phyloP scores from a whole-genome alignment of 352 stramenopile genomes.

The Globisporangium orthogonon region DNA sequence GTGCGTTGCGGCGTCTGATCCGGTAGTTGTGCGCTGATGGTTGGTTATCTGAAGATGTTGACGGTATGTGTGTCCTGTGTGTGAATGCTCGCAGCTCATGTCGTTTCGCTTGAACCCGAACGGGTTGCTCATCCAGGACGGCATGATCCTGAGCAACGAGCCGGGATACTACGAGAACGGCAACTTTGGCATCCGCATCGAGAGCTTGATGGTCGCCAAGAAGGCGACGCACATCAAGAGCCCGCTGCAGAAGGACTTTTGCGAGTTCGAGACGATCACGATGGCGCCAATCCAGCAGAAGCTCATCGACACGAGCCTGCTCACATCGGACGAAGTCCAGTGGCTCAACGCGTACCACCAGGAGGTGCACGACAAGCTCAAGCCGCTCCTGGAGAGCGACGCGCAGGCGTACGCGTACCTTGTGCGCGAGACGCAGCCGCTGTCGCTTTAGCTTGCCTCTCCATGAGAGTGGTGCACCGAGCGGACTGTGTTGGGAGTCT shows the following conservation, averaged over 20 bases:
- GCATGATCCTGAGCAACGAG: conserved; percentile 98
- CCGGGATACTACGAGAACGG: conserved; percentile 98
- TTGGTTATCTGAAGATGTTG: neutral
- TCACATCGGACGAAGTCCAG: conserved; percentile 88
- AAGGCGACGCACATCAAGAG: conserved; percentile 71
- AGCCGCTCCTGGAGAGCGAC: conserved; percentile 77
- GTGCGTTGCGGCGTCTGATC: conserved; percentile 17
- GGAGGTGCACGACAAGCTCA: conserved; percentile 89
- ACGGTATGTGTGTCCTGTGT: neutral
- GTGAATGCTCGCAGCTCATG: conserved; percentile 30
- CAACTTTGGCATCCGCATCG: conserved; percentile 98
- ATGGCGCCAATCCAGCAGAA: conserved; percentile 98
- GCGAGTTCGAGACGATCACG: conserved; percentile 96
- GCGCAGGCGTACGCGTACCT: conserved; percentile 68
- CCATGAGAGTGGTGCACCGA: neutral
- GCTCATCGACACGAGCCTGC: conserved; percentile 91
- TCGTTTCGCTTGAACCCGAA: conserved; percentile 85
- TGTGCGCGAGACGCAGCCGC: conserved; percentile 60
- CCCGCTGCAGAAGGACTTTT: conserved; percentile 83
- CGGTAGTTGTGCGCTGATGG: neutral
- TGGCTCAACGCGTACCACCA: conserved; percentile 96
- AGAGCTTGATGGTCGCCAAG: conserved; percentile 95
- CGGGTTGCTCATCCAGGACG: conserved; percentile 77
- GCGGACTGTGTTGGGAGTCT: neutral
- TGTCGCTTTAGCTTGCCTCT: conserved; percentile 14